Conservation (phyloP, 805 yeast genomes). For the Saccharomyces jurei region DNA sequence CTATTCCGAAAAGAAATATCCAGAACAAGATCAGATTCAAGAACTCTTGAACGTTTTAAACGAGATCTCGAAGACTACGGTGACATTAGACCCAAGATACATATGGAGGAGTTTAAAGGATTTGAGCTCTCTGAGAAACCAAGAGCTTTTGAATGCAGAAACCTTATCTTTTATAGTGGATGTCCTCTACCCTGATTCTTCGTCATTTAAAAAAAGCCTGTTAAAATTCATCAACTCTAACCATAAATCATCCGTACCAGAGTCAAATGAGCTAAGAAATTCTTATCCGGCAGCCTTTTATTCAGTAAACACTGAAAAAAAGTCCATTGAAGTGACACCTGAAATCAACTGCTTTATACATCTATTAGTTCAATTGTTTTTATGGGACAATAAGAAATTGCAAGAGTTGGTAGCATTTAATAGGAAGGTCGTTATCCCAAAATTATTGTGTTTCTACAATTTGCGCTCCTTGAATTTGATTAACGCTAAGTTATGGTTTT, state of each 20-base stretch:
- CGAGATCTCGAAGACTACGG: conserved; percentile 46
- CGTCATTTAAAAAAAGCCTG: conserved; percentile 37
- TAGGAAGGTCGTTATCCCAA: conserved; percentile 40
- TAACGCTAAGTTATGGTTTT: conserved; percentile 90
- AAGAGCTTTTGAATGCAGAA: conserved; percentile 38
- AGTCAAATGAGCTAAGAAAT: conserved; percentile 27
- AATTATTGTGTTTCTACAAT: conserved; percentile 51
- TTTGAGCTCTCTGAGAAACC: conserved; percentile 63
- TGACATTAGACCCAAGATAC: conserved; percentile 76
- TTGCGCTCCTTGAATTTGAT: conserved; percentile 79
- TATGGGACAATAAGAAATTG: conserved; percentile 54
- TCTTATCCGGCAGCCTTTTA: conserved; percentile 29
- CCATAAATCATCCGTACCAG: conserved; percentile 29
- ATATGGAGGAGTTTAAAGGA: conserved; percentile 81
- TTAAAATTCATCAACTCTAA: conserved; percentile 34
- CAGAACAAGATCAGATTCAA: conserved; percentile 28
- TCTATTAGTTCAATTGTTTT: conserved; percentile 65
- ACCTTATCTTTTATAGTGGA: conserved; percentile 50
- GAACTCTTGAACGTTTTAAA: conserved; percentile 28
- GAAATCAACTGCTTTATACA: conserved; percentile 77
- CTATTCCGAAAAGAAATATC: conserved; percentile 21
- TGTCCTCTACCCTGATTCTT: conserved; percentile 44
- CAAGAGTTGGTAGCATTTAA: conserved; percentile 47
- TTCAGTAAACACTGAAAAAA: conserved; percentile 17
- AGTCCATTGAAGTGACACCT: conserved; percentile 46